phyloP scores from a whole-genome alignment of 2,329 filamentous ascomycete genomes.

The Incumbomyces delicatus region DNA sequence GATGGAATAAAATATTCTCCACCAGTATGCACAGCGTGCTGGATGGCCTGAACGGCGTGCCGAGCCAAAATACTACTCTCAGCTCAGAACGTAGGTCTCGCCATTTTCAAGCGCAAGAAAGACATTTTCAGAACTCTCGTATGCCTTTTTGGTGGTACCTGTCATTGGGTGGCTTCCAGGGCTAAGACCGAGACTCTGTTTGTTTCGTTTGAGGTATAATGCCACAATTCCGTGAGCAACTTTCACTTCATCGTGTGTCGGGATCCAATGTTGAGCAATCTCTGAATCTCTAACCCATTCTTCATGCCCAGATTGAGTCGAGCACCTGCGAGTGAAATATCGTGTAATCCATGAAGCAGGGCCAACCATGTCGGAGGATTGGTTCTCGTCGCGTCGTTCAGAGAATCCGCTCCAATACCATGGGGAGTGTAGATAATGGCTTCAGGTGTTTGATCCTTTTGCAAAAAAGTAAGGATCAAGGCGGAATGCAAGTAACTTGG shows the following conservation, averaged over 20 bases:
- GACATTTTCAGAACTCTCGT: slow-evolving; percentile 26
- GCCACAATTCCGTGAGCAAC: slow-evolving; percentile 12
- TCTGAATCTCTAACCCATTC: slow-evolving; percentile 50
- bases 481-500: slow-evolving; percentile 52
- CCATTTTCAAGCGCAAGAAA: slow-evolving; percentile 49
- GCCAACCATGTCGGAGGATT: slow-evolving; percentile 44
- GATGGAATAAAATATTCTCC: too few relatives aligned
- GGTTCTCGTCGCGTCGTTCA: slow-evolving; percentile 36
- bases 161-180: slow-evolving; percentile 3
- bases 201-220: slow-evolving; percentile 36
- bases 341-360: slow-evolving; percentile 55
- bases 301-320: slow-evolving; percentile 54
- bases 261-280: slow-evolving; percentile 51
- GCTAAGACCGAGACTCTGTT: slow-evolving; percentile 26
- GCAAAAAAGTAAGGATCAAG: slow-evolving; percentile 46
- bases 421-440: slow-evolving; percentile 57
- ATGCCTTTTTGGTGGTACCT: slow-evolving; percentile 25
- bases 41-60: too few relatives aligned
- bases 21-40: too few relatives aligned
- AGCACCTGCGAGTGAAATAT: slow-evolving; percentile 41
- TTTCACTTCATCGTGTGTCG: slow-evolving; percentile 43
- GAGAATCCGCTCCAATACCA: slow-evolving; percentile 42
- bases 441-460: slow-evolving; percentile 28
- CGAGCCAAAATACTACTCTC: not conserved
- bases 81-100: slow-evolving; percentile 43